These are phyloP conservation scores for Trypanosoma scelopori DNA, from an alignment of 208 protist genomes.

Conservation along the genomic window DNA sequence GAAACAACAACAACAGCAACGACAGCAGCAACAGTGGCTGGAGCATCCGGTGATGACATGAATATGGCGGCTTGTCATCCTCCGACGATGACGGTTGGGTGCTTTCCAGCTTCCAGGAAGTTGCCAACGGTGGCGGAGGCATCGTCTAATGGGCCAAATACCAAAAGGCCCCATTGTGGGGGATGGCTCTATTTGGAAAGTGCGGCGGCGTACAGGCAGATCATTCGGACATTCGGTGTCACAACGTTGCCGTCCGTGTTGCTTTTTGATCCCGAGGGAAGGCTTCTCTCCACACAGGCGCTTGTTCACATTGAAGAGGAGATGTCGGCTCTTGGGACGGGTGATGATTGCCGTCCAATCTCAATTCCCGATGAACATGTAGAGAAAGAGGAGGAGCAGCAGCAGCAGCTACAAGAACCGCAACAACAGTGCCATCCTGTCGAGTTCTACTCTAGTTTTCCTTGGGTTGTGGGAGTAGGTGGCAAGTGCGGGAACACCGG, in stretches of 20 bases:
- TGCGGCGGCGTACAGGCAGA: slow-evolving; percentile 50
- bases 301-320: slow-evolving; percentile 64
- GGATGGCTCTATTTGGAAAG: slow-evolving; percentile 69
- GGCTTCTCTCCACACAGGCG: slow-evolving; percentile 42
- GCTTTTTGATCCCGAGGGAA: slow-evolving; percentile 56
- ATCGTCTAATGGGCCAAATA: neutral
- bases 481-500: neutral
- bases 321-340: slow-evolving; percentile 11
- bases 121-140: neutral
- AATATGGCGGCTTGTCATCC: neutral
- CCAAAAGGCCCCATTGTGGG: slow-evolving; percentile 47
- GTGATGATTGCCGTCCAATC: neutral
- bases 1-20: neutral
- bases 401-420: too few relatives aligned
- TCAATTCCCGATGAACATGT: neutral
- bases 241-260: slow-evolving; percentile 62
- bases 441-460: slow-evolving; percentile 11
- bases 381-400: too few relatives aligned
- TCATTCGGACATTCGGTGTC: slow-evolving; percentile 45
- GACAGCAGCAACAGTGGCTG: neutral
- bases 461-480: slow-evolving; percentile 3
- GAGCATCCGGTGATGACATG: neutral
- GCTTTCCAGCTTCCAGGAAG: neutral
- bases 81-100: neutral
- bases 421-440: neutral